Conservation (phyloP, 768 basidiomycete genomes). For the Calocybe gangraenosa region DNA sequence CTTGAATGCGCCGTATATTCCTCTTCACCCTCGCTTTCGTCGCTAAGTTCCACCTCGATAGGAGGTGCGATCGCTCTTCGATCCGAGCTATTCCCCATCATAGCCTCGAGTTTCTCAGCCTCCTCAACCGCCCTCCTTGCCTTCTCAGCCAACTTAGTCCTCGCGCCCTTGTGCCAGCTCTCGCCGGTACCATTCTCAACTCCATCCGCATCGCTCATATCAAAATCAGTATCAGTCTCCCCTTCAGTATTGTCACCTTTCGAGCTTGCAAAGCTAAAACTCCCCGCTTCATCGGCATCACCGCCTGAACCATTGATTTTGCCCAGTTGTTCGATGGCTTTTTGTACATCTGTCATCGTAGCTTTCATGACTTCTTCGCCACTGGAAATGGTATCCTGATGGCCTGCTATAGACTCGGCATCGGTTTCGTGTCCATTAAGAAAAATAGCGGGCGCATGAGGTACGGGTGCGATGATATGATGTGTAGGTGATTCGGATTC, state of each 20-base stretch:
- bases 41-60: slow-evolving; percentile 72
- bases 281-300: slow-evolving; percentile 55
- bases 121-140: slow-evolving; percentile 62
- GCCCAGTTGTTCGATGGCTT: slow-evolving; percentile 86
- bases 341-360: slow-evolving; percentile 86
- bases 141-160: slow-evolving; percentile 66
- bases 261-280: slow-evolving; percentile 76
- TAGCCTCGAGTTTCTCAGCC: slow-evolving; percentile 42
- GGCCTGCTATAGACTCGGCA: slow-evolving; percentile 19
- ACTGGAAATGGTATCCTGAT: slow-evolving; percentile 17
- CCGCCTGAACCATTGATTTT: slow-evolving; percentile 23
- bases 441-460: slow-evolving; percentile 30
- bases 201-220: slow-evolving; percentile 43
- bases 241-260: slow-evolving; percentile 53
- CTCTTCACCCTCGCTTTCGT: slow-evolving; percentile 72
- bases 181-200: slow-evolving; percentile 34
- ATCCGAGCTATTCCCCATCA: slow-evolving; percentile 27
- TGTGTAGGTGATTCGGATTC: slow-evolving; percentile 31
- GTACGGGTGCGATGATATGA: slow-evolving; percentile 31
- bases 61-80: slow-evolving; percentile 43
- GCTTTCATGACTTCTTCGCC: slow-evolving; percentile 72
- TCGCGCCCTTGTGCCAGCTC: slow-evolving; percentile 61
- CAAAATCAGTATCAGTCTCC: slow-evolving; percentile 54
- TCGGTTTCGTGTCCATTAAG: slow-evolving; percentile 22
- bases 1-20: slow-evolving; percentile 34